Evolutionary conservation across 2,329 filamentous ascomycete species (phyloP).

Genomic region (Cercospora sesami): DNA sequence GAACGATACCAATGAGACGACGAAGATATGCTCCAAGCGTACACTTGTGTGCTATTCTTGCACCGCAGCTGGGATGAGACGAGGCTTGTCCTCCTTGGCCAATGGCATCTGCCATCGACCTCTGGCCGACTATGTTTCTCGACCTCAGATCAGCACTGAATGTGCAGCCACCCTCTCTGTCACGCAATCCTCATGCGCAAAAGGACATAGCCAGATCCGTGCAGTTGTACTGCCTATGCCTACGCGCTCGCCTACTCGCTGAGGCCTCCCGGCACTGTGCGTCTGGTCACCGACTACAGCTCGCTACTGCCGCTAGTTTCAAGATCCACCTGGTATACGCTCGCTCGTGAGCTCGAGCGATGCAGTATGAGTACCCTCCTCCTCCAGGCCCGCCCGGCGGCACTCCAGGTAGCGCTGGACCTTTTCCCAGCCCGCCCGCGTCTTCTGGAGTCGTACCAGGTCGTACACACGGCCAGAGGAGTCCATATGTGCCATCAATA

Average conservation of each 20-base stretch:
- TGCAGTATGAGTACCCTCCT: slow-evolving; percentile 35
- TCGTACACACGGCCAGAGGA: slow-evolving; percentile 18
- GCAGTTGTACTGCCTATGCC: slow-evolving; percentile 18
- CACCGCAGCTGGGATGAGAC: slow-evolving; percentile 6
- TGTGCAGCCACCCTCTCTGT: slow-evolving; percentile 19
- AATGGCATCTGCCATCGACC: slow-evolving; percentile 17
- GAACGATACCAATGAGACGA: slow-evolving; percentile 10
- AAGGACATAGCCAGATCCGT: slow-evolving; percentile 17
- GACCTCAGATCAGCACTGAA: slow-evolving; percentile 15
- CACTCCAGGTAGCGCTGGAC: slow-evolving; percentile 24
- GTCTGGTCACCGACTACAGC: slow-evolving; percentile 19
- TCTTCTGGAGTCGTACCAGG: slow-evolving; percentile 35
- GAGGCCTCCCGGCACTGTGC: slow-evolving; percentile 19
- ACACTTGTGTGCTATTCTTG: slow-evolving; percentile 18
- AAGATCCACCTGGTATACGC: slow-evolving; percentile 24
- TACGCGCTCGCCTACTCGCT: slow-evolving; percentile 31
- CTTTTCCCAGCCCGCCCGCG: slow-evolving; percentile 29
- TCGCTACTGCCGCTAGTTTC: slow-evolving; percentile 22
- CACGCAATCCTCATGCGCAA: slow-evolving; percentile 14
- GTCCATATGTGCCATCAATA: slow-evolving; percentile 31
- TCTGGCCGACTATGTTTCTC: slow-evolving; percentile 13
- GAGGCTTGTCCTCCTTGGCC: slow-evolving; percentile 19
- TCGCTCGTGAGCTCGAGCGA: slow-evolving; percentile 24
- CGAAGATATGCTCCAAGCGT: neutral
- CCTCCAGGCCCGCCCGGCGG: slow-evolving; percentile 29